Evolutionary conservation across 306 rosid genomes (phyloP).

Genomic region (Adenanthera pavonina): DNA sequence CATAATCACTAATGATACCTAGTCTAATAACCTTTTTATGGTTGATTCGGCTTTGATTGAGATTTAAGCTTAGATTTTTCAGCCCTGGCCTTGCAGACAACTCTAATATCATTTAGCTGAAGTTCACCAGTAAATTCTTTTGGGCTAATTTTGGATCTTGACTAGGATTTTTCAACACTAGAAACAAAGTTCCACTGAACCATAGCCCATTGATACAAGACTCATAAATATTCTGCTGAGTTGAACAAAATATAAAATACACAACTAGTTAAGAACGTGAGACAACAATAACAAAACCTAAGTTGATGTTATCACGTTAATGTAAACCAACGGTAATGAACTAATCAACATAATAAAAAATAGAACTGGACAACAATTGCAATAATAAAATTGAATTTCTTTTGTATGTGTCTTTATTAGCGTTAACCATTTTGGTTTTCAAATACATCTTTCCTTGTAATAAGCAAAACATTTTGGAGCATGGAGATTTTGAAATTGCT

Average conservation of each 20-base stretch:
- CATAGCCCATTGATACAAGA: not conserved
- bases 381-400: not conserved
- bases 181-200: not conserved
- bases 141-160: not conserved
- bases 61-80: not conserved
- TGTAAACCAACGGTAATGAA: not conserved
- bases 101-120: not conserved
- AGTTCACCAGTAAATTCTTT: not conserved
- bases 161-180: not conserved
- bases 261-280: not conserved
- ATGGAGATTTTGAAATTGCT: not conserved
- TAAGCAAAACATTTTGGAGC: not conserved
- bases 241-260: not conserved
- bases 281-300: not conserved
- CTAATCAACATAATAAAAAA: not conserved
- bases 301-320: not conserved
- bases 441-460: not conserved
- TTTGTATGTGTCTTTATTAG: not conserved
- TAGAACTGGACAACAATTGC: not conserved
- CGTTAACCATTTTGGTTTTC: not conserved
- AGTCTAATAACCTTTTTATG: not conserved
- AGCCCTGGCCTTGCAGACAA: not conserved
- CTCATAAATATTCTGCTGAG: not conserved
- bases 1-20: not conserved
- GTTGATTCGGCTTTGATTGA: not conserved